Conservation (phyloP, 331 rosid genomes). For the Malus hybrid region DNA sequence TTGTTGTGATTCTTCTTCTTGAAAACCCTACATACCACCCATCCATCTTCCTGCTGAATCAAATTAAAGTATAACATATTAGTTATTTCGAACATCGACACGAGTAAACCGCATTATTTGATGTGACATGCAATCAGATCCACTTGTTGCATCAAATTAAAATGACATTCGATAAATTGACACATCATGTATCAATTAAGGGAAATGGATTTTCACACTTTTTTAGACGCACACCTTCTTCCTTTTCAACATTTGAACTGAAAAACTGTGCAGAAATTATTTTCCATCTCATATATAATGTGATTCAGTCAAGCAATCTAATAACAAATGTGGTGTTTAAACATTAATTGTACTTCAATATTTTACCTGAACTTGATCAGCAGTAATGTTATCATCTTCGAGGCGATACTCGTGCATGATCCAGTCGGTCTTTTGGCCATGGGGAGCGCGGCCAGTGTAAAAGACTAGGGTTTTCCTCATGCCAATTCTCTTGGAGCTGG, state of each 20-base stretch:
- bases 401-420: conserved; percentile 99
- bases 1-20: conserved; percentile 62
- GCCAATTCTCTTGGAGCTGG: conserved; percentile 70
- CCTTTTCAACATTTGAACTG: not conserved
- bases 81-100: not conserved
- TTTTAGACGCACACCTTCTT: not conserved
- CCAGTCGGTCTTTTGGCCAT: conserved; percentile 97
- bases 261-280: too few relatives aligned
- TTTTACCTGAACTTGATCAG: conserved; percentile 51
- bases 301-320: not conserved
- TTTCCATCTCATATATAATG: not conserved
- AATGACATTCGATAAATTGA: not conserved
- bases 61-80: not conserved
- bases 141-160: not conserved
- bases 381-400: conserved; percentile 41
- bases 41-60: conserved; percentile 74
- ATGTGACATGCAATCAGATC: not conserved
- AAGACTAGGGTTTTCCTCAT: conserved; percentile 98
- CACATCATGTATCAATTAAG: not conserved
- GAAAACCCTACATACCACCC: conserved; percentile 98
- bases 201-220: not conserved
- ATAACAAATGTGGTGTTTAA: not conserved
- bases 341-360: not conserved
- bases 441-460: conserved; percentile 99
- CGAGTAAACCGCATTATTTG: not conserved